Conservation (phyloP, 2,329 filamentous ascomycete species). For the Penicillium glabrum region DNA sequence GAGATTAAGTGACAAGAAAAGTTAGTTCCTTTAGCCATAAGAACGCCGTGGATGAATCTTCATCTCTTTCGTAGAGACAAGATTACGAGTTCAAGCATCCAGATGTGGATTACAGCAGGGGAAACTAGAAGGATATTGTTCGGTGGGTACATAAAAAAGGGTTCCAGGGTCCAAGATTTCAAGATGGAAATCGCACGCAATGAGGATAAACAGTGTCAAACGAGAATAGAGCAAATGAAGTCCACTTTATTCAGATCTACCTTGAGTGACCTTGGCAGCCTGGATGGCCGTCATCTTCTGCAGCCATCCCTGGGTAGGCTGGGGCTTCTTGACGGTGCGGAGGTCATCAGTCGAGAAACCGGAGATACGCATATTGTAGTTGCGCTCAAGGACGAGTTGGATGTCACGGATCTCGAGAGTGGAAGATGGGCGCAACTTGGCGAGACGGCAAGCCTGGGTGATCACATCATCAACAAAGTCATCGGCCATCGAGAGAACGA, state of each 20-base stretch:
- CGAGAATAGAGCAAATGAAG: not conserved
- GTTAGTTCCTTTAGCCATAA: not conserved
- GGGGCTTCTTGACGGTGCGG: slow-evolving; percentile 88
- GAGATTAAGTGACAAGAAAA: not conserved
- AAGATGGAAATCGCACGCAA: not conserved
- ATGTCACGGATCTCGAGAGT: slow-evolving; percentile 86
- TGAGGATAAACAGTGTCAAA: not conserved
- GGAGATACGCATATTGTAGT: slow-evolving; percentile 88
- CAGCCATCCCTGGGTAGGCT: slow-evolving; percentile 85
- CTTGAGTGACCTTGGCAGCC: slow-evolving; percentile 72
- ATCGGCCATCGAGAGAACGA: slow-evolving; percentile 84
- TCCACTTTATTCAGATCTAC: slow-evolving; percentile 36
- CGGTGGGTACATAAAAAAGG: not conserved
- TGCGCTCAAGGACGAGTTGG: slow-evolving; percentile 77
- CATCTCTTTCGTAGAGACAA: not conserved
- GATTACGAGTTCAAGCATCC: not conserved
- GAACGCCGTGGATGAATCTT: not conserved
- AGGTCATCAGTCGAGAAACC: slow-evolving; percentile 94
- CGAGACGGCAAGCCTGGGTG: slow-evolving; percentile 80
- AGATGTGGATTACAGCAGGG: not conserved
- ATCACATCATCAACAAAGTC: slow-evolving; percentile 93
- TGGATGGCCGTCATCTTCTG: slow-evolving; percentile 97
- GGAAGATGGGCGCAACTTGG: slow-evolving; percentile 88
- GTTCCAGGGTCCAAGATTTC: not conserved
- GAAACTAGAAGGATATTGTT: not conserved